Evolutionary conservation across 257 asterid genomes (phyloP).

Genomic region (Asclepias syriaca): DNA sequence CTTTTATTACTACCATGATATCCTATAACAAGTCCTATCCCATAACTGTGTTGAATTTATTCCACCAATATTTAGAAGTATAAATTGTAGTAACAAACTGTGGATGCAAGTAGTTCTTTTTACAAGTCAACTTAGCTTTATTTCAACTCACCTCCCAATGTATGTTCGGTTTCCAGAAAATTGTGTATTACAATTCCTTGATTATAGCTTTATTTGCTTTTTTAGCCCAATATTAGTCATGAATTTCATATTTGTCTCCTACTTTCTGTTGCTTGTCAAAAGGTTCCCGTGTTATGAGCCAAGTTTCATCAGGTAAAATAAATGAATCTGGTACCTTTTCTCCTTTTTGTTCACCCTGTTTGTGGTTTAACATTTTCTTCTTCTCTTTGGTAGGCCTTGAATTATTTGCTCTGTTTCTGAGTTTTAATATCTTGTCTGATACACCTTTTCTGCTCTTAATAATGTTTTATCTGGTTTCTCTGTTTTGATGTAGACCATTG

Average conservation of each 20-base stretch:
- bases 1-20: neutral
- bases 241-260: neutral
- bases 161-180: neutral
- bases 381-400: too few relatives aligned
- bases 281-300: neutral
- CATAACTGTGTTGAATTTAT: neutral
- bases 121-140: neutral
- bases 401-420: too few relatives aligned
- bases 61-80: neutral
- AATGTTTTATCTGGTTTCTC: neutral
- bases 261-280: neutral
- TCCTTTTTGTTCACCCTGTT: neutral
- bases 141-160: neutral
- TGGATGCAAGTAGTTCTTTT: neutral
- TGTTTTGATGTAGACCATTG: neutral
- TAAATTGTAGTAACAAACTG: neutral
- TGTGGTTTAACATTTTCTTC: neutral
- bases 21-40: neutral
- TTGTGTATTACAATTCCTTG: neutral
- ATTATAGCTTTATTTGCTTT: neutral
- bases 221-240: neutral
- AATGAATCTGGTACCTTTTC: neutral
- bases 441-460: neutral
- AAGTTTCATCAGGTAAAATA: neutral
- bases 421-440: neutral